Evolutionary conservation across 1,284 basidiomycete species (phyloP).

Genomic region (Coniophora puteana): DNA sequence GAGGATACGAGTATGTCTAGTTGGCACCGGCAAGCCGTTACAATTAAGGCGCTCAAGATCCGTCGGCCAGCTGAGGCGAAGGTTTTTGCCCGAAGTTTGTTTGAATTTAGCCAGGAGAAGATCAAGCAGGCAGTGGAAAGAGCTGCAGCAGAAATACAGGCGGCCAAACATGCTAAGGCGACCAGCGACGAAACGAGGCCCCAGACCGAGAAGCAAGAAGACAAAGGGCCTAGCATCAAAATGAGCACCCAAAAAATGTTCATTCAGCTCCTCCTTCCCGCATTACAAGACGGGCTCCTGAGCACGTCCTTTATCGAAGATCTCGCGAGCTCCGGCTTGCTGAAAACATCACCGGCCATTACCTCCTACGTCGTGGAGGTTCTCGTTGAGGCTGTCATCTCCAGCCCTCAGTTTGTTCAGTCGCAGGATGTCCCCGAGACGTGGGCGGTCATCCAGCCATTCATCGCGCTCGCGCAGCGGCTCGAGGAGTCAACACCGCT

Average conservation of each 20-base stretch:
- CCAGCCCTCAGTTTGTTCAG: no score
- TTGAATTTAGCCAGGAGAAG: constrained; percentile 1
- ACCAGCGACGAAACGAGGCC: not conserved
- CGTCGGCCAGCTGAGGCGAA: not conserved
- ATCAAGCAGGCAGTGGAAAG: no score
- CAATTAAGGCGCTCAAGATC: not conserved
- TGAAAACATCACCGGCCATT: constrained; percentile 2
- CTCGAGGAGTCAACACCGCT: constrained; percentile 1
- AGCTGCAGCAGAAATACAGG: not conserved
- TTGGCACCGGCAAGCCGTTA: constrained; percentile 5
- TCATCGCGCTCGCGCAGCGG: constrained; percentile 1
- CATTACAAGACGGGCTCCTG: not conserved
- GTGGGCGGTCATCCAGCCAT: constrained; percentile 1
- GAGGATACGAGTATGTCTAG: constrained; percentile 5
- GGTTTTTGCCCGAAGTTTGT: not conserved
- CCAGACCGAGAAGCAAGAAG: no score
- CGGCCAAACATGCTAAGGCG: not conserved
- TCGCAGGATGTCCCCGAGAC: not conserved
- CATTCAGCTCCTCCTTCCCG: not conserved
- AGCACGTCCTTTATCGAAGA: not conserved
- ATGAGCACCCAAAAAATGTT: constrained; percentile 6
- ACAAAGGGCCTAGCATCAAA: no score
- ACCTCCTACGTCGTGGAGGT: constrained; percentile 2
- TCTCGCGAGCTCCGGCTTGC: not conserved
- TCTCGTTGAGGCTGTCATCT: not conserved